These are phyloP conservation scores for Tricholoma terreum DNA, from an alignment of 768 basidiomycete genomes.

Conservation along the genomic window DNA sequence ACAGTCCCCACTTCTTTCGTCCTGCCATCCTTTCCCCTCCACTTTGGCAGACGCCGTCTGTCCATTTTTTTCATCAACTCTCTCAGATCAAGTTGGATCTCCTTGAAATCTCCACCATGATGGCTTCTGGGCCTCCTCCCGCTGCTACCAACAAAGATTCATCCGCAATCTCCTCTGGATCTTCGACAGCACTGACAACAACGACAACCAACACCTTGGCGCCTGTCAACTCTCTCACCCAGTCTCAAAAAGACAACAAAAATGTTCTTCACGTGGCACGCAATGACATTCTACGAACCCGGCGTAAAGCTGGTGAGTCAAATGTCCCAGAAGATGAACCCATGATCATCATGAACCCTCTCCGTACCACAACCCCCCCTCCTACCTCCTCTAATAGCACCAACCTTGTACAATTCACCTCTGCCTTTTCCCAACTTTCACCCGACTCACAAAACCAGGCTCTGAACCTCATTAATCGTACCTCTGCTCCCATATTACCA, in stretches of 20 bases:
- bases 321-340: background rate
- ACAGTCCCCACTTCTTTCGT: no score
- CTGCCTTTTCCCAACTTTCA: background rate
- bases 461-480: background rate
- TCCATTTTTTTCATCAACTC: background rate
- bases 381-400: background rate
- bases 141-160: slow-evolving; percentile 5
- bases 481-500: background rate
- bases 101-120: slow-evolving; percentile 2
- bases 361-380: background rate
- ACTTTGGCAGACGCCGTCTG: no score
- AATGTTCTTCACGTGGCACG: background rate
- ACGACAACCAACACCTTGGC: background rate
- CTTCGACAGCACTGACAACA: background rate
- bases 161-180: background rate
- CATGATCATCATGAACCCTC: background rate
- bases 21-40: no score
- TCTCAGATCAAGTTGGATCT: background rate
- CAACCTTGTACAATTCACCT: background rate
- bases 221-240: background rate
- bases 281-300: background rate
- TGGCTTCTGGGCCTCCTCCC: slow-evolving; percentile 3
- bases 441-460: background rate
- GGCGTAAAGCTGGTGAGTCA: background rate
- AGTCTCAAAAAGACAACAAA: background rate